A percentile compares a stretch with the other conserved stretches of the same genome.
Evolutionary conservation across 768 basidiomycete genomes (phyloP).

Genomic region (Trametes cinnabarina): DNA sequence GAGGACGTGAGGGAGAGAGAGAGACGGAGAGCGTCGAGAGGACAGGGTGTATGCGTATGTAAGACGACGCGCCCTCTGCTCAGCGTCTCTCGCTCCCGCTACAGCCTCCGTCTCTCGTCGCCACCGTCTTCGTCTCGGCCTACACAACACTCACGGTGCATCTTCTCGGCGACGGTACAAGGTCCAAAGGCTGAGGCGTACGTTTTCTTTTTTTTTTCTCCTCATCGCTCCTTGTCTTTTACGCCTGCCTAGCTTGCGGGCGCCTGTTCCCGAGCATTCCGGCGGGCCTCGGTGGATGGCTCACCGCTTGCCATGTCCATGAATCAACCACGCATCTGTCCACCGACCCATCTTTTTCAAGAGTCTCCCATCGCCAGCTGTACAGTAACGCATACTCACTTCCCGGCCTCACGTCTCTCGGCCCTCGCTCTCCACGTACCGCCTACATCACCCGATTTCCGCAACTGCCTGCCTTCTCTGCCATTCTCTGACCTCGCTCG

Average conservation of each 20-base stretch:
- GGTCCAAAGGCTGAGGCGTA: too few species aligned
- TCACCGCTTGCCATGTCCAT: neutral
- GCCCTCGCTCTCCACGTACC: too few species aligned
- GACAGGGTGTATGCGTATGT: constrained; percentile 3
- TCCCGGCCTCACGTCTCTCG: neutral
- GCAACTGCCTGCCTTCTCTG: too few species aligned
- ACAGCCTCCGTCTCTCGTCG: constrained; percentile 11
- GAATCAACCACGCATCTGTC: constrained; percentile 14
- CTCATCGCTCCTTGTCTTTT: neutral
- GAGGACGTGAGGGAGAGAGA: constrained; percentile 4
- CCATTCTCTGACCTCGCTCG: too few species aligned
- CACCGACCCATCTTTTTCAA: neutral
- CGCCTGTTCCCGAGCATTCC: neutral
- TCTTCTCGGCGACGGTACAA: neutral
- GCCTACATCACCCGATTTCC: too few species aligned
- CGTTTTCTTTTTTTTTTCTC: neutral
- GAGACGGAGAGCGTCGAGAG: constrained; percentile 13
- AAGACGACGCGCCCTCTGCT: constrained; percentile 11
- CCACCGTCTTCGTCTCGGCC: neutral
- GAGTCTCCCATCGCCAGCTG: neutral
- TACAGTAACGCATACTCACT: neutral
- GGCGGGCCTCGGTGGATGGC: neutral
- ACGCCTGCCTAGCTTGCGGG: neutral
- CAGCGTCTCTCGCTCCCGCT: constrained; percentile 17
- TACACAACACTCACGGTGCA: neutral